Percentiles rank a stretch among this genome's conserved stretches.
Evolutionary conservation across 2,329 filamentous ascomycete species (phyloP).

Genomic region (Aspergillus udagawae): DNA sequence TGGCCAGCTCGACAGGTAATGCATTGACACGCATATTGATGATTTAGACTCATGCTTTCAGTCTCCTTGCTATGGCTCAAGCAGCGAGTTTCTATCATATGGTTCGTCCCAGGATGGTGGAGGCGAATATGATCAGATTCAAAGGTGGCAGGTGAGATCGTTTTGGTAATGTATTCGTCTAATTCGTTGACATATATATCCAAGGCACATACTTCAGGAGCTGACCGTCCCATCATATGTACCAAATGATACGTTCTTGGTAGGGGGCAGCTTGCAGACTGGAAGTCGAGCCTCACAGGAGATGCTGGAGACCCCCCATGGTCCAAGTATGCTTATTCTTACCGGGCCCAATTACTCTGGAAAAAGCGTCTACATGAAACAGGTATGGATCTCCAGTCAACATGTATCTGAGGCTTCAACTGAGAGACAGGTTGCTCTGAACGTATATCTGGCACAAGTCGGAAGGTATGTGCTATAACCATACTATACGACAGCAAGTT

Average conservation of each 20-base stretch:
- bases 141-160: conserved; percentile 61
- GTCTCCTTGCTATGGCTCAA: conserved; percentile 72
- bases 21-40: neutral
- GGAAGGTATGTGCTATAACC: conserved; percentile 49
- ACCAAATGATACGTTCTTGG: conserved; percentile 71
- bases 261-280: conserved; percentile 48
- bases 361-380: conserved; percentile 94
- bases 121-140: conserved; percentile 68
- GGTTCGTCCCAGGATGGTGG: conserved; percentile 64
- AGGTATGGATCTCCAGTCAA: conserved; percentile 39
- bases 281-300: neutral
- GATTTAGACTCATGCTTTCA: conserved; percentile 32
- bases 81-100: conserved; percentile 74
- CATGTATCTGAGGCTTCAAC: conserved; percentile 5
- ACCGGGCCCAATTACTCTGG: conserved; percentile 96
- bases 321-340: conserved; percentile 69
- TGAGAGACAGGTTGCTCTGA: conserved; percentile 63
- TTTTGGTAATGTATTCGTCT: neutral
- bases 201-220: conserved; percentile 77
- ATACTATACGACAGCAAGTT: conserved; percentile 1
- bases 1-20: conserved; percentile 72
- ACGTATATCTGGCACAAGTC: conserved; percentile 87
- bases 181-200: conserved; percentile 10
- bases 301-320: conserved; percentile 11
- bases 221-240: conserved; percentile 76